Evolutionary conservation across 1,139 yeast species (phyloP), one percentile per base, ranked within the genome.

Genomic region (Lodderomyces orthopsilosis): DNA sequence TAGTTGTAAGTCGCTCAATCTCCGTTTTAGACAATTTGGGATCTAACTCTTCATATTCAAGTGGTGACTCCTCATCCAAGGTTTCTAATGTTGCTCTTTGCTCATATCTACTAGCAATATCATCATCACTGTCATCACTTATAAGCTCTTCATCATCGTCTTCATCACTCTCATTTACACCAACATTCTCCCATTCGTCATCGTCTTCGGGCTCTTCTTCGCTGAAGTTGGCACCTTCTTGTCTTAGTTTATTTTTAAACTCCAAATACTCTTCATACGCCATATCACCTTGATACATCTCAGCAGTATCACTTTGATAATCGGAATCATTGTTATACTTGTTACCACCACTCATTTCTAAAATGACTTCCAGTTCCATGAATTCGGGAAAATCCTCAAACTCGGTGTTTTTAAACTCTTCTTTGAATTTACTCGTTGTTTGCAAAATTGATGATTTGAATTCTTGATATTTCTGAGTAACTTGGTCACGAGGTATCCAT

Each of bases 291-390:
- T 58, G 62, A 27, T 50, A 52, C 8, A 37, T 48, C 15, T 46
- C 51, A n/a, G 51, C 51, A 8, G 40, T 43, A 17, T 56, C 58
- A 24, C 27, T 22, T n/a, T 41, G 41, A 13, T 56, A 51, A 14
- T 59, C 60, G 14, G 56, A 52, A 9, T 59, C 63, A 45, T 59
- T 53, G 40, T 57, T 18, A 24, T 19, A 23, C 22, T 36, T 36
- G 28, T 14, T 14, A 5, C 19, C 26, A 21, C 30, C 34, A 13
- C 49, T 51, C 38, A 44, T 28, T 8, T 39, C 42, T 18, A 47
- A 38, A 9, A 46, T 41, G 2, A 46, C 22, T 37, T 46, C 50
- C 34, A 46, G 45, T 38, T 47, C 51, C 38, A 50, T 27, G 37
- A 48, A 50, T 39, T 46, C 51, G 1, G 52, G 52, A 22, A 50